Conservation (phyloP, 805 yeast genomes). For the Zygosaccharomyces rouxii region DNA sequence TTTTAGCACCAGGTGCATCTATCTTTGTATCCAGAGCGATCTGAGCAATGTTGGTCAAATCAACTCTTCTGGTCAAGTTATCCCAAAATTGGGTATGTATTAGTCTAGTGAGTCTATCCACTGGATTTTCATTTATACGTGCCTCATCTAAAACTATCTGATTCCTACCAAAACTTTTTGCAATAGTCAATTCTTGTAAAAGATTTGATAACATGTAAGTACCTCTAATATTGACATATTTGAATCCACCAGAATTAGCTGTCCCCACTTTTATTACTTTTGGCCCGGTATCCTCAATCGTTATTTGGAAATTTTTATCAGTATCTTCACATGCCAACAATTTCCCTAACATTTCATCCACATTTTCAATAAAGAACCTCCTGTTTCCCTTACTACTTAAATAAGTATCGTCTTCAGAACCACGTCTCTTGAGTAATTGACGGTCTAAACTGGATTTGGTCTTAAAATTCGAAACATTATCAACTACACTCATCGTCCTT, state of each 20-base stretch:
- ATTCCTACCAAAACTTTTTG: constrained; percentile 72
- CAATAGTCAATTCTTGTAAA: constrained; percentile 83
- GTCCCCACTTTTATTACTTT: constrained; percentile 78
- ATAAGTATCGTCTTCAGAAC: constrained; percentile 49
- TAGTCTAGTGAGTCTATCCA: constrained; percentile 64
- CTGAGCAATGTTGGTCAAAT: constrained; percentile 53
- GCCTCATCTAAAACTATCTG: constrained; percentile 79
- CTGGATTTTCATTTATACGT: constrained; percentile 83
- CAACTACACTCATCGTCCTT: constrained; percentile 52
- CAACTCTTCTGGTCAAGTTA: constrained; percentile 65
- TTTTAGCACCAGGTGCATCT: constrained; percentile 52
- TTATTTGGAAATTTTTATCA: constrained; percentile 76
- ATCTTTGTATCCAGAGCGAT: constrained; percentile 81
- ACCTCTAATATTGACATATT: constrained; percentile 70
- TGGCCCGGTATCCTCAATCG: constrained; percentile 81
- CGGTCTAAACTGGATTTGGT: constrained; percentile 17
- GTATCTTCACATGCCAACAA: constrained; percentile 77
- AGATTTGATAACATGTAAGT: constrained; percentile 85
- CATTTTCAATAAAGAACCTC: constrained; percentile 64
- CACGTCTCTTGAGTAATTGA: constrained; percentile 43
- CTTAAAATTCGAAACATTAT: constrained; percentile 28
- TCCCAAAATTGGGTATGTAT: constrained; percentile 80
- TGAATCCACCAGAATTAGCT: constrained; percentile 77
- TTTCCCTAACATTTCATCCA: constrained; percentile 65
- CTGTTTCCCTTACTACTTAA: constrained; percentile 37